These are phyloP conservation scores for Colletotrichum costaricense DNA, from an alignment of 2,329 filamentous ascomycete species.

Conservation along the genomic window DNA sequence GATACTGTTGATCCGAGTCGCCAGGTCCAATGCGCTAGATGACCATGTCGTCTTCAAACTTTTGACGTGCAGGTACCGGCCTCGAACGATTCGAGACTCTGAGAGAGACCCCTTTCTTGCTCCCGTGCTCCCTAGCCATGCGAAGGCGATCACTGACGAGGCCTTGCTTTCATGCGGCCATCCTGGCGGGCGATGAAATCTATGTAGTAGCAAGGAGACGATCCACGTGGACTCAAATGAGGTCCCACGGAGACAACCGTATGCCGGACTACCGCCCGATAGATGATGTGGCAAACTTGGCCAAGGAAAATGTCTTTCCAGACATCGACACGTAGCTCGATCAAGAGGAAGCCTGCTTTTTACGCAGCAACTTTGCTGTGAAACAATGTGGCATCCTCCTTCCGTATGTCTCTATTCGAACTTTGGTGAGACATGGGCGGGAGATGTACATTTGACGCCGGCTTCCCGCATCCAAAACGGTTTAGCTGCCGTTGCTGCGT, in stretches of 20 bases:
- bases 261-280: not conserved
- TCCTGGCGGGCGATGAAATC: constrained; percentile 21
- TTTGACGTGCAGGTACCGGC: not conserved
- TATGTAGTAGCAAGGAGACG: not conserved
- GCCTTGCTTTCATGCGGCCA: not conserved
- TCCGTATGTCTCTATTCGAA: constrained; percentile 6
- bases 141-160: constrained; percentile 10
- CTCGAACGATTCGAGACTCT: not conserved
- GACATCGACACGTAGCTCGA: constrained; percentile 18
- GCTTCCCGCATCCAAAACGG: constrained; percentile 7
- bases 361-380: constrained; percentile 10
- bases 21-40: not conserved
- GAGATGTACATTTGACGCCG: constrained; percentile 26
- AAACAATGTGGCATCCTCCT: constrained; percentile 16
- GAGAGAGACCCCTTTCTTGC: not conserved
- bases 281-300: constrained; percentile 30
- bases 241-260: not conserved
- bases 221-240: constrained; percentile 10
- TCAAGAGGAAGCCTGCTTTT: not conserved
- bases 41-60: not conserved
- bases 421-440: constrained; percentile 24
- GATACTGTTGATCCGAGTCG: not conserved
- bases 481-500: constrained; percentile 28
- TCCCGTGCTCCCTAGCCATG: not conserved
- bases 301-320: constrained; percentile 16